These are phyloP conservation scores for Epicoccum nigrum DNA, from an alignment of 2,329 filamentous ascomycete species.

Conservation along the genomic window DNA sequence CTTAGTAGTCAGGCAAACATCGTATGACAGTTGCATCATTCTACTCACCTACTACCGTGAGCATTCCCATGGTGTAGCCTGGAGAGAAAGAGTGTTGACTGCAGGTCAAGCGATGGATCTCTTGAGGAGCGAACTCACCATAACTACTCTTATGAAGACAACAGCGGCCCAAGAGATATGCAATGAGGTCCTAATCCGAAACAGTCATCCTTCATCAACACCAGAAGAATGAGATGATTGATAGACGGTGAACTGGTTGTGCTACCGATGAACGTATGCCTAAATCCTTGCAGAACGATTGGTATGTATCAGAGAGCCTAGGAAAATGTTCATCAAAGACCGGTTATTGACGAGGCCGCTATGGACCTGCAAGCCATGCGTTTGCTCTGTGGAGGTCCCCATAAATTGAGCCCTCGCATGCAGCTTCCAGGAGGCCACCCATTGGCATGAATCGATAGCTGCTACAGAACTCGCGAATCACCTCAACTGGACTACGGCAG, in stretches of 20 bases:
- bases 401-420: slow-evolving; percentile 8
- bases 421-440: background rate
- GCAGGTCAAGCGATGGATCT: background rate
- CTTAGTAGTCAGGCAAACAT: background rate
- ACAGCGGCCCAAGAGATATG: no score
- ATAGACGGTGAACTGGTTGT: background rate
- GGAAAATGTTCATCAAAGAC: background rate
- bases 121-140: no score
- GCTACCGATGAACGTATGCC: background rate
- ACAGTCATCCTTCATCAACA: no score
- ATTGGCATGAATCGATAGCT: background rate
- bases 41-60: background rate
- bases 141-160: no score
- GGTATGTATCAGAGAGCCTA: slow-evolving; percentile 12
- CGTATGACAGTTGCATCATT: slow-evolving; percentile 11
- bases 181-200: no score
- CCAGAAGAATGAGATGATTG: background rate
- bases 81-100: background rate
- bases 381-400: no score
- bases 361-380: slow-evolving; percentile 11
- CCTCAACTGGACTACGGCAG: slow-evolving; percentile 4
- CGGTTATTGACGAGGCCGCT: background rate
- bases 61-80: background rate
- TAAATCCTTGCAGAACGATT: slow-evolving; percentile 3
- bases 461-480: background rate